phyloP scores from a whole-genome alignment of 2,329 filamentous ascomycete species.

The Phymatotrichopsis omnivora region DNA sequence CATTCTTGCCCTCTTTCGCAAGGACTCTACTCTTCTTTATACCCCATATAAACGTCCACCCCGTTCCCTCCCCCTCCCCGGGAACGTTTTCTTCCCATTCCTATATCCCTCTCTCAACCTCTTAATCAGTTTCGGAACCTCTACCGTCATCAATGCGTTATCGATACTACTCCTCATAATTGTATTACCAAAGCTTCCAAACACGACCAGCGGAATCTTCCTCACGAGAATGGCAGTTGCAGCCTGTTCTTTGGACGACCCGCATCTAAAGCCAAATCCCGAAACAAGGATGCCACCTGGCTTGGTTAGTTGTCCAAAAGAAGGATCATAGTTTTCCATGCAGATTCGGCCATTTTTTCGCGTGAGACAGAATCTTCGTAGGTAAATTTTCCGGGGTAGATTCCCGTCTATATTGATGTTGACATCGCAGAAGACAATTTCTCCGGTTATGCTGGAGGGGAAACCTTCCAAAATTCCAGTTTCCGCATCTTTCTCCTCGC shows the following conservation, averaged over 20 bases:
- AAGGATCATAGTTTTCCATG: conserved; percentile 84
- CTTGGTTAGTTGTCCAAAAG: conserved; percentile 54
- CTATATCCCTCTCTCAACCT: conserved; percentile 53
- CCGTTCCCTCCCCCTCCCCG: conserved; percentile 61
- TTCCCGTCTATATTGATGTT: conserved; percentile 86
- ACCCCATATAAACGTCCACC: conserved; percentile 78
- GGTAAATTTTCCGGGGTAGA: conserved; percentile 84
- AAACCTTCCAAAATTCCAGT: conserved; percentile 78
- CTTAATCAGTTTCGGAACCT: conserved; percentile 57
- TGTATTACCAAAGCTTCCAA: conserved; percentile 74
- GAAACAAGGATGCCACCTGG: conserved; percentile 70
- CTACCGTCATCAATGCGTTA: conserved; percentile 62
- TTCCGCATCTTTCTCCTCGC: conserved; percentile 35
- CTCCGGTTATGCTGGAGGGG: too few relatives aligned
- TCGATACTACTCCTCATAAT: conserved; percentile 70
- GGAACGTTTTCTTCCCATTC: conserved; percentile 47
- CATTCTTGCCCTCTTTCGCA: conserved; percentile 35
- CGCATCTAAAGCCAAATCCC: conserved; percentile 82
- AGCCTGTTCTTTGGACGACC: conserved; percentile 71
- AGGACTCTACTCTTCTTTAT: conserved; percentile 58
- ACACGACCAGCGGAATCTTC: conserved; percentile 66
- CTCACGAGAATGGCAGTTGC: conserved; percentile 77
- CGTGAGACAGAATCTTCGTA: conserved; percentile 73
- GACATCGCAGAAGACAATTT: conserved; percentile 77
- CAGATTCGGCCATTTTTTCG: conserved; percentile 74